phyloP scores from a whole-genome alignment of 129 eudicot genomes.

The Flaveria brownii region DNA sequence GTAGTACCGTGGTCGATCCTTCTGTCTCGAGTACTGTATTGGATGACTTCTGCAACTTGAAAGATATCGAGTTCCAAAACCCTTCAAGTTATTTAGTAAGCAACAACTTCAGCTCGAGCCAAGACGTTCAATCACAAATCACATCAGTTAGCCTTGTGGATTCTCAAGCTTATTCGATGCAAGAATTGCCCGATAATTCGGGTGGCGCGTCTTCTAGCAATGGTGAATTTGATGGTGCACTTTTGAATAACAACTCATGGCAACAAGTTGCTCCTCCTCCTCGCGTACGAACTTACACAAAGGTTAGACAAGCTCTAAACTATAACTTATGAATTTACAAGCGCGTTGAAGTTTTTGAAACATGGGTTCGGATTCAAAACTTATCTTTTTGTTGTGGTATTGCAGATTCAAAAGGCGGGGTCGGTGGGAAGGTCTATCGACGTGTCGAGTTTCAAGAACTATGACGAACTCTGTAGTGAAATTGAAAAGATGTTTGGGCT shows the following conservation, averaged over 20 bases:
- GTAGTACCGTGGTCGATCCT: slow-evolving; percentile 62
- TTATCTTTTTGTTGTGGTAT: not conserved
- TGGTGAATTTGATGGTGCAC: slow-evolving; percentile 74
- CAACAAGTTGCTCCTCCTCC: slow-evolving; percentile 79
- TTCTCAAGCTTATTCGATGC: slow-evolving; percentile 84
- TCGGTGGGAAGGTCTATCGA: slow-evolving; percentile 99
- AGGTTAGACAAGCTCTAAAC: slow-evolving; percentile 46
- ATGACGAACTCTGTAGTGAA: slow-evolving; percentile 73
- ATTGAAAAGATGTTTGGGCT: slow-evolving; percentile 98
- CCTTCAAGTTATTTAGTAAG: slow-evolving; percentile 74
- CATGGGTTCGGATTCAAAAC: not conserved
- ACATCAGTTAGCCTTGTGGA: slow-evolving; percentile 84
- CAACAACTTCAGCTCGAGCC: slow-evolving; percentile 73
- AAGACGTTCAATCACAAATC: slow-evolving; percentile 94
- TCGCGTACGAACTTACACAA: slow-evolving; percentile 86
- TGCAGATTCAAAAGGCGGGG: slow-evolving; percentile 94
- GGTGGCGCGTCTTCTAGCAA: slow-evolving; percentile 99
- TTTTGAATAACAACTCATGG: slow-evolving; percentile 74
- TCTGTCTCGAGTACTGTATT: slow-evolving; percentile 66
- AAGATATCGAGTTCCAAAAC: slow-evolving; percentile 63
- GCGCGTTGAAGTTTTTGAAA: not conserved
- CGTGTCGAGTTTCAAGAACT: slow-evolving; percentile 79
- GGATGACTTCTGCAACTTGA: slow-evolving; percentile 68
- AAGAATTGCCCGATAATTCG: slow-evolving; percentile 77
- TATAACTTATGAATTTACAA: not conserved